Base-by-base conservation (phyloP, 257 asterid genomes). In the Lantana camara region DNA sequence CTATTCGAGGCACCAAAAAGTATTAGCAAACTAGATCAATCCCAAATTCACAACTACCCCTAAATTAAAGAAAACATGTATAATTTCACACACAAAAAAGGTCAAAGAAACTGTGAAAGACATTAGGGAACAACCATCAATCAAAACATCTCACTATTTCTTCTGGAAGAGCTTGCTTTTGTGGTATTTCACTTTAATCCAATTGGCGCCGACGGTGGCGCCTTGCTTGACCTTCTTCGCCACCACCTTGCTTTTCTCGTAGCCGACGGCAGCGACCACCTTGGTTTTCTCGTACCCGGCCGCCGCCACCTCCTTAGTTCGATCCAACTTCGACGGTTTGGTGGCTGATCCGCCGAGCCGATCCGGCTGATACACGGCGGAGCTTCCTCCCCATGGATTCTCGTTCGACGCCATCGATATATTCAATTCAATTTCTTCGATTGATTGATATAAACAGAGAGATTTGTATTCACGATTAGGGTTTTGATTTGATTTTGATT, bases 121-220 rank as follows among this genome's bases (percentile, higher is more conserved):
- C 7, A 35, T 35, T 35, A 35, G 11, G 11, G 11, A 35, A 35
- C 11, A 35, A 35, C 40, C 40, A 35, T 35, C 7, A 35, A 35
- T 35, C 40, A 5, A 10, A 35, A 35, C 4, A 35, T 35, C 7
- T 27, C 2, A 27, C 14, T 53, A 65, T 17, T 65, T 65, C 70
- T 53, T 65, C 54, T 65, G 70, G 54, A 65, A 65, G 47, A 65
- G 32, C 32, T 70, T 61, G 57, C 71, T 68, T 48, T 46, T 71
- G 2, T 64, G 59, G 38, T 60, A 74, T 67, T 80, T 83, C 53
- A 62, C 71, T 55, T 78, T 83, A 63, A 80, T 74, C 90, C 90
- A 83, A 3, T 76, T 72, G 27, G 81, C 21, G 6, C 87, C 84
- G 8, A 69, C 70, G 6, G 82, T 52, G 0, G 86, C 83, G 17